phyloP scores from a whole-genome alignment of 768 basidiomycete genomes.

The Austroboletus eburneus region DNA sequence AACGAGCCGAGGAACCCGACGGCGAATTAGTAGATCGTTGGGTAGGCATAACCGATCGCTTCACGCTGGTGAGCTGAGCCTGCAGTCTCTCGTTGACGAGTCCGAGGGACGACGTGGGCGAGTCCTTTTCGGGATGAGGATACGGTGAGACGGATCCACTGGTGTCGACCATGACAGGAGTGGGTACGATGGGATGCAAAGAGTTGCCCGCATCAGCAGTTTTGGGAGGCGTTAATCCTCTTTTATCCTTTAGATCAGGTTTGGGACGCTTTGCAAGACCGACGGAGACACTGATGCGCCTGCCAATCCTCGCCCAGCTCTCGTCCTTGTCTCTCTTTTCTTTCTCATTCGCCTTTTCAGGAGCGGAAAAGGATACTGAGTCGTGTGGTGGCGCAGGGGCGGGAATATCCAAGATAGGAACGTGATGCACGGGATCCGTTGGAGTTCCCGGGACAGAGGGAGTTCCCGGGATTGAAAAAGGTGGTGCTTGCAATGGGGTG shows the following conservation, averaged over 20 bases:
- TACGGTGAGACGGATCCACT: constrained; percentile 3
- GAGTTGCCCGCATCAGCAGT: constrained; percentile 21
- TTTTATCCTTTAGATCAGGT: constrained; percentile 38
- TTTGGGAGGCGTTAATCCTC: constrained; percentile 25
- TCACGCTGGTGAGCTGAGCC: constrained; percentile 23
- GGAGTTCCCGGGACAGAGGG: constrained; percentile 16
- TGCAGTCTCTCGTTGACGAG: constrained; percentile 26
- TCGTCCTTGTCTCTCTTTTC: constrained; percentile 39
- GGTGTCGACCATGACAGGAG: constrained; percentile 6
- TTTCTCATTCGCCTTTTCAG: constrained; percentile 32
- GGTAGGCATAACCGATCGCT: constrained; percentile 20
- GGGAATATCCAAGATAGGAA: constrained; percentile 4
- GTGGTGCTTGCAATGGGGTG: not conserved
- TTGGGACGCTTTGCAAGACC: constrained; percentile 36
- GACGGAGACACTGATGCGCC: constrained; percentile 59
- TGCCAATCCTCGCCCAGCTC: constrained; percentile 60
- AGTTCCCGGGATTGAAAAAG: constrained; percentile 5
- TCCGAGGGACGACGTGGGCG: constrained; percentile 14
- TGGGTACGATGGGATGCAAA: constrained; percentile 10
- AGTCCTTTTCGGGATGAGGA: constrained; percentile 14
- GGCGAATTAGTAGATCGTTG: constrained; percentile 21
- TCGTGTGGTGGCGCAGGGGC: constrained; percentile 5
- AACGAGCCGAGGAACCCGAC: constrained; percentile 13
- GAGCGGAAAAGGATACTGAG: constrained; percentile 33
- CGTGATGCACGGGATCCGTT: constrained; percentile 4